Evolutionary conservation across 1,139 yeast genomes (phyloP), one percentile per base, ranked within the genome.

Genomic region (Pneumocystis wakefieldiae): DNA sequence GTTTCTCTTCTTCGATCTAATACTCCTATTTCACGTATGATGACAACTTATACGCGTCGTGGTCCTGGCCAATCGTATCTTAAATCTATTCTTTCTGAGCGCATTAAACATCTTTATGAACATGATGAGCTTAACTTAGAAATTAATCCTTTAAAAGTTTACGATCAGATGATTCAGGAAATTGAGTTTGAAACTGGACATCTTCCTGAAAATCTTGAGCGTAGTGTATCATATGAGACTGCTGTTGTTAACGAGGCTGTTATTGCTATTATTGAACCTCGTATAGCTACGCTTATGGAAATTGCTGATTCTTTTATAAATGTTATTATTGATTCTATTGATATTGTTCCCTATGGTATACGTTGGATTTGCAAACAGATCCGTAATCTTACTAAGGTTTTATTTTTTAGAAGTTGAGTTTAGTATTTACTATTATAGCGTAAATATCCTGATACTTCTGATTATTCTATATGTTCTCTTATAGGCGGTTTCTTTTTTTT

Each of bases 401-500:
- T 57, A 17, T 57, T 8, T 29, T 48, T 24, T 48, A 24, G 14
- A 48, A n/a, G 28, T 48, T 19, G 29, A 29, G 14, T 19, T 57
- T 37, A 10, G 41, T 37, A 24, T 39, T 39, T 57, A 39, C 2
- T 28, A 24, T 19, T 37, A 39, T 24, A 57, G 61, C 74, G 77
- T 28, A 84, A 83, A 69, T 87, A 87, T 69, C 87, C 90, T 0
- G 86, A 83, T 60, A 81, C 86, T 63, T 66, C 74, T 3, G 76
- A 74, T 60, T 69, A 75, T 53, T 94, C 96, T 0, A 88, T 75
- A 15, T 72, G 75, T 59, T 74, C 78, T 1, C 69, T 76, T 19
- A 74, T 90, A 48, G 96, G 97, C 0, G 90, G 96, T 0, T 91
- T 88, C 71, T 77, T 91, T 62, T 91, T 92, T 71, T 77, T 92